Base-by-base conservation (phyloP, 2,329 filamentous ascomycete genomes). In the Mycosphaerelloides madeirae region DNA sequence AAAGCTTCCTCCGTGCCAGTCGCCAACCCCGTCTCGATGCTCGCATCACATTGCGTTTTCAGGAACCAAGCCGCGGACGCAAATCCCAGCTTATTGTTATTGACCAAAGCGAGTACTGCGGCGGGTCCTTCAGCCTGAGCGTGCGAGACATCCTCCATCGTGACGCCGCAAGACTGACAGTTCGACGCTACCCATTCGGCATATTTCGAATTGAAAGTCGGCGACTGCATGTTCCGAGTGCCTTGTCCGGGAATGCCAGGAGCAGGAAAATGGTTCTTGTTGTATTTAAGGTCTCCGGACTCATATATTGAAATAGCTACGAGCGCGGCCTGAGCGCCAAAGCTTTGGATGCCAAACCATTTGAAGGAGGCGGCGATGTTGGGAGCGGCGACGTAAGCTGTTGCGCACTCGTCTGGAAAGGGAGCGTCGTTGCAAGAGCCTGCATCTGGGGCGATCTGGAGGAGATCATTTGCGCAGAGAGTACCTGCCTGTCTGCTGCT, bases 261-360 rank as follows among this genome's bases (percentile, higher is more conserved):
- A 4, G 41, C 44, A 1, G 76, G 76, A 68, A 64, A 76, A 56
- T 80, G 70, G 67, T 89, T 87, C 64, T 73, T 76, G 66, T 83
- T 86, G 75, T 79, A 90, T 57, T 77, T 74, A 68, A 90, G 86
- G 50, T 53, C 74, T 16, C 45, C 79, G 1, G 78, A 80, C 69
- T 94, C 88, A 60, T 81, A 82, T 9, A 83, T 78, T 69, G 87
- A 84, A 59, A 88, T 72, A 11, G 81, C 73, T 33, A 93, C 60
- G 13, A 90, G 65, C 16, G 82, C 85, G 6, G 86, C 86, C 60
- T 85, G 81, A 55, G 84, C 78, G 16, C 73, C 76, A 16, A 68
- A 66, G 28, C 64, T 63, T 37, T 67, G 72, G 55, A 89, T 69
- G 3, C 63, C 53, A 70, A 87, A 84, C 9, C 71, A 65, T 14